Conservation (phyloP, 2,329 filamentous ascomycete genomes). For the Colletotrichum tofieldiae region DNA sequence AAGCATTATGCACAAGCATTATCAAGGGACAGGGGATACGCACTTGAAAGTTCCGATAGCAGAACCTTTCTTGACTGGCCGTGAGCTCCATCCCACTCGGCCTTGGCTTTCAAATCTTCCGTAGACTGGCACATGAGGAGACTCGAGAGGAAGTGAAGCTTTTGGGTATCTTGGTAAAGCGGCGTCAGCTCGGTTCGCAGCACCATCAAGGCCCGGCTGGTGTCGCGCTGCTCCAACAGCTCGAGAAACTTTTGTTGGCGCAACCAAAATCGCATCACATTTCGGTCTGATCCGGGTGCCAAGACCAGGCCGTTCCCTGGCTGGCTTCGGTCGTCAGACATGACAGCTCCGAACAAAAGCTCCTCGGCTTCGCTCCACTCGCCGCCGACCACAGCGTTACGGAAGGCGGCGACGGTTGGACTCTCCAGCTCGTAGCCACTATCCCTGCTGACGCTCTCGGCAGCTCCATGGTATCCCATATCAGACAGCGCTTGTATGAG, state of each 20-base stretch:
- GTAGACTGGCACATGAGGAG: slow-evolving; percentile 89
- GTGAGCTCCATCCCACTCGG: slow-evolving; percentile 87
- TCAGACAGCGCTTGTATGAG: slow-evolving; percentile 92
- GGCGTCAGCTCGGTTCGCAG: slow-evolving; percentile 91
- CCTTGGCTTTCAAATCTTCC: slow-evolving; percentile 82
- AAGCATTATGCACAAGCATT: not conserved
- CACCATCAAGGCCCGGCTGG: slow-evolving; percentile 83
- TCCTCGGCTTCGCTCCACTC: slow-evolving; percentile 89
- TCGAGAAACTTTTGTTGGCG: slow-evolving; percentile 97
- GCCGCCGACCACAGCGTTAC: slow-evolving; percentile 84
- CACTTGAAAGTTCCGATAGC: slow-evolving; percentile 88
- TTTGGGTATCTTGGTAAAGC: slow-evolving; percentile 82
- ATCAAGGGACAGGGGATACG: slow-evolving; percentile 50
- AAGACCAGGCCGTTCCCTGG: slow-evolving; percentile 77
- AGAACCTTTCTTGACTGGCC: slow-evolving; percentile 82
- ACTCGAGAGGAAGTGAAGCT: slow-evolving; percentile 88
- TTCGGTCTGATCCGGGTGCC: slow-evolving; percentile 80
- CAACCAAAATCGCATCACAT: slow-evolving; percentile 88
- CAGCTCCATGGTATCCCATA: slow-evolving; percentile 87
- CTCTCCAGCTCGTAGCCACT: slow-evolving; percentile 93
- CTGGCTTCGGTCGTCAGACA: slow-evolving; percentile 52
- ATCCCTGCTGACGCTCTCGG: slow-evolving; percentile 81
- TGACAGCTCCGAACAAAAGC: slow-evolving; percentile 73
- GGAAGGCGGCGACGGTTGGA: slow-evolving; percentile 87
- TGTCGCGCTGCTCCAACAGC: slow-evolving; percentile 83